phyloP scores from a whole-genome alignment of 345 rosid species.

The Eucalyptus caleyi region DNA sequence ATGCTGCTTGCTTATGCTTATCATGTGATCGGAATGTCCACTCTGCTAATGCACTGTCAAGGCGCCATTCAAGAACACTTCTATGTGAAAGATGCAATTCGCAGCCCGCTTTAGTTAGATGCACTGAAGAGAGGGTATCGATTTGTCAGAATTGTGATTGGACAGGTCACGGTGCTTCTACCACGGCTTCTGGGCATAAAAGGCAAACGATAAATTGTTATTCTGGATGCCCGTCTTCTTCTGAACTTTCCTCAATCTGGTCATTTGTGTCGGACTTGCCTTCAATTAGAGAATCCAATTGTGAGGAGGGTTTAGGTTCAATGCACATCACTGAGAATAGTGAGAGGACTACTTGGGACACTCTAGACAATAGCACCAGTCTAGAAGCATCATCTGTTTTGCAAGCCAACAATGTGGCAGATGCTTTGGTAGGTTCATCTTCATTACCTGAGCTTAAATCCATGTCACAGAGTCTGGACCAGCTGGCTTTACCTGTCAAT shows the following conservation, averaged over 20 bases:
- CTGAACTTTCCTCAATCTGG: slow-evolving; percentile 88
- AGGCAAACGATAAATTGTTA: slow-evolving; percentile 72
- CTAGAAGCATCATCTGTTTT: slow-evolving; percentile 19
- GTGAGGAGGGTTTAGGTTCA: slow-evolving; percentile 73
- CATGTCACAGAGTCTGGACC: slow-evolving; percentile 19
- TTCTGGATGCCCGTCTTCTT: slow-evolving; percentile 87
- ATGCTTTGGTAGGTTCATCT: slow-evolving; percentile 22
- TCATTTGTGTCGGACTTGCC: slow-evolving; percentile 49
- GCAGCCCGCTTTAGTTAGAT: slow-evolving; percentile 68
- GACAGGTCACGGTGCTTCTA: slow-evolving; percentile 44
- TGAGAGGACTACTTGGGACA: slow-evolving; percentile 6
- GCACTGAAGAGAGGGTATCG: slow-evolving; percentile 58
- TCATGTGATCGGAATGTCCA: slow-evolving; percentile 88
- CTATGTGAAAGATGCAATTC: slow-evolving; percentile 83
- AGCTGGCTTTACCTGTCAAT: slow-evolving; percentile 22
- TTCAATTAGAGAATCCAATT: slow-evolving; percentile 37
- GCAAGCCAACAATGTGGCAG: slow-evolving; percentile 9
- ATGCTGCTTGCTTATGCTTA: slow-evolving; percentile 85
- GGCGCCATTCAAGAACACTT: slow-evolving; percentile 73
- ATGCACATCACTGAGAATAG: slow-evolving; percentile 63
- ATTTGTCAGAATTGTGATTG: slow-evolving; percentile 97
- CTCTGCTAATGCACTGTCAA: slow-evolving; percentile 87
- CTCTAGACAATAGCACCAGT: slow-evolving; percentile 13
- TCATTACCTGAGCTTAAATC: slow-evolving; percentile 30
- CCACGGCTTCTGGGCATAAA: slow-evolving; percentile 40